Percentiles rank a stretch among this genome's conserved stretches.
Conservation (phyloP, 176 grass and related monocot species). For the Raddia distichophylla region DNA sequence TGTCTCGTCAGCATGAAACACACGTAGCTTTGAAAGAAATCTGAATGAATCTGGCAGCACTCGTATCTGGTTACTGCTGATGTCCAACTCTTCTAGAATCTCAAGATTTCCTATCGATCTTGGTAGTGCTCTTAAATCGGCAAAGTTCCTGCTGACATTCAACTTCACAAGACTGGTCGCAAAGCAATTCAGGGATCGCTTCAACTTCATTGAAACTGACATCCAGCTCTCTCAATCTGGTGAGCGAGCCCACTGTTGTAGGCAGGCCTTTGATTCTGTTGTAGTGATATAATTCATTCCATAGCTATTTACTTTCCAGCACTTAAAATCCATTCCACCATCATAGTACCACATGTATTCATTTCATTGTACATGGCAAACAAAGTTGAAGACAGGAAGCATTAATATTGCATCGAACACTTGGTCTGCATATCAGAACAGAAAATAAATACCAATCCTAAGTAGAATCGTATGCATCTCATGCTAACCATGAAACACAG, state of each 20-base stretch:
- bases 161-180: slow-evolving; percentile 81
- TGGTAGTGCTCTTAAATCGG: slow-evolving; percentile 76
- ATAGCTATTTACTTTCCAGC: too few relatives aligned
- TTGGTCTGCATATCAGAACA: too few relatives aligned
- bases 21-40: slow-evolving; percentile 59
- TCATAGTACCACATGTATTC: too few relatives aligned
- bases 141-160: slow-evolving; percentile 86
- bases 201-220: slow-evolving; percentile 96
- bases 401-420: too few relatives aligned
- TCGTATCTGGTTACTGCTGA: slow-evolving; percentile 95
- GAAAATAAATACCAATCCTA: too few relatives aligned
- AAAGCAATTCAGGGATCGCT: slow-evolving; percentile 74
- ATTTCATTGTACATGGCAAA: too few relatives aligned
- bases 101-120: slow-evolving; percentile 93
- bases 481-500: too few relatives aligned
- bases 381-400: too few relatives aligned
- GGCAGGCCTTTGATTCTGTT: slow-evolving; percentile 91
- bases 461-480: too few relatives aligned
- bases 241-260: slow-evolving; percentile 81
- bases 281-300: too few relatives aligned
- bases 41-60: slow-evolving; percentile 82
- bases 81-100: slow-evolving; percentile 92
- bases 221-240: slow-evolving; percentile 83
- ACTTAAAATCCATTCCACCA: too few relatives aligned
- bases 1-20: slow-evolving; percentile 91